Evolutionary conservation across 2,329 filamentous ascomycete species (phyloP), one percentile per base, ranked within the genome.

Genomic region (Polychaeton citri): DNA sequence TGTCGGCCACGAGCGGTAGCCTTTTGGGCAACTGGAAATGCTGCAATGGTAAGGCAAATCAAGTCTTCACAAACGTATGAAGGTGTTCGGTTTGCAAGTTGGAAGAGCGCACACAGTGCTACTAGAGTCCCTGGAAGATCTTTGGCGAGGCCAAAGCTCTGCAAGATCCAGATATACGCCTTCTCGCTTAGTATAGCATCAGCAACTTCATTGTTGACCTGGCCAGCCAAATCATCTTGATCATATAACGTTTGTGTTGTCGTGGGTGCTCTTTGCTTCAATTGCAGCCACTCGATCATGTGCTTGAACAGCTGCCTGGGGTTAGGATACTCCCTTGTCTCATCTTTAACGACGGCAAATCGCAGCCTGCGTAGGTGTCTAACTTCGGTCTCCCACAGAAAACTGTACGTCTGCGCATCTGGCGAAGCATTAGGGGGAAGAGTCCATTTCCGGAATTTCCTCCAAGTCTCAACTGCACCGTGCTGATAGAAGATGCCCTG

Each of bases 401-500:
- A 26, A 12, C 37, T 39, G 31, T 37, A 45, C 5, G 41, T 41
- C 7, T 43, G 38, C 3, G 38, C 35, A 24, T 45, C 41, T 5
- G 41, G 41, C 2, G 7, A 12, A 3, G 36, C 30, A 10, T 30
- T 36, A n/a, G 35, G 34, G 9, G 36, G 35, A 5, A 39, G 30
- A 16, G 39, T 17, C 21, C 43, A 41, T 8, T 26, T 17, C 12
- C 15, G 12, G 15, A 28, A 28, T 9, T 30, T 30, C 38, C 38
- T 41, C 7, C 36, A 16, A 9, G 12, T 20, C 15, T 19, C 9
- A 12, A 40, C 35, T 3, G 36, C 38, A 6, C 37, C 38, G 7
- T 33, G 38, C 20, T 41, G 30, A 15, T 28, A 28, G 15, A 28
- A 28, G 8, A 38, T 17, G 3, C 34, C 19, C 21, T 76, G 74